Conservation (phyloP, 2,329 filamentous ascomycete species). For the Curvularia lunata region DNA sequence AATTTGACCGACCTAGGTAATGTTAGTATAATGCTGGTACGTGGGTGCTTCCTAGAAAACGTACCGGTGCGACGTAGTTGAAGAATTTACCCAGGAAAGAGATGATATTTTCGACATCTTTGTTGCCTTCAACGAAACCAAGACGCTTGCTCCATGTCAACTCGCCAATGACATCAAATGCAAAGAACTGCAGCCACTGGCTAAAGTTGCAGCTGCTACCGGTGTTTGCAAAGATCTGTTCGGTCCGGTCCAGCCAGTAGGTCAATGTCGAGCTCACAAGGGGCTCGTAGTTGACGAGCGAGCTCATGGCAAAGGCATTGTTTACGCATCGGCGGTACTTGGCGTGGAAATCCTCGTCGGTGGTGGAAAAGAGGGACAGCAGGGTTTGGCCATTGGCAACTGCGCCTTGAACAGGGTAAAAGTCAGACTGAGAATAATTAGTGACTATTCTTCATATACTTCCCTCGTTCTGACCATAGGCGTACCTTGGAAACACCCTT, state of each 20-base stretch:
- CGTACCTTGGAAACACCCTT: constrained; percentile 78
- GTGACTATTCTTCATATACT: not conserved
- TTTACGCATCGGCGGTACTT: constrained; percentile 78
- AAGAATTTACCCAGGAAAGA: constrained; percentile 68
- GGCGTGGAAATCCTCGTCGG: constrained; percentile 76
- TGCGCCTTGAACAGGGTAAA: constrained; percentile 80
- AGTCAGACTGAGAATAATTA: constrained; percentile 67
- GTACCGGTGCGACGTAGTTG: constrained; percentile 72
- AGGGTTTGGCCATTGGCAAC: constrained; percentile 71
- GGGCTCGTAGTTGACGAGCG: constrained; percentile 78
- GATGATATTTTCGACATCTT: constrained; percentile 78
- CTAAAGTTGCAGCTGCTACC: constrained; percentile 66
- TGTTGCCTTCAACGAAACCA: constrained; percentile 75
- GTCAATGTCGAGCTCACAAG: constrained; percentile 77
- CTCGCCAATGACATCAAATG: constrained; percentile 81
- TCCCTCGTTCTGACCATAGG: not conserved
- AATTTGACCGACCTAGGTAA: constrained; percentile 70
- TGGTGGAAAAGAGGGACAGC: constrained; percentile 77
- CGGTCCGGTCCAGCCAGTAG: constrained; percentile 66
- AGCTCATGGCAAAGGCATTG: constrained; percentile 77
- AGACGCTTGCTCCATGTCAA: constrained; percentile 78
- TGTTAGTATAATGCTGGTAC: constrained; percentile 16
- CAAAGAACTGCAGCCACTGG: constrained; percentile 79
- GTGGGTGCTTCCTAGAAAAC: constrained; percentile 22
- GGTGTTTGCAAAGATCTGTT: constrained; percentile 51